phyloP scores from a whole-genome alignment of 176 grass and related monocot genomes.

The maize (Zea mays) region DNA sequence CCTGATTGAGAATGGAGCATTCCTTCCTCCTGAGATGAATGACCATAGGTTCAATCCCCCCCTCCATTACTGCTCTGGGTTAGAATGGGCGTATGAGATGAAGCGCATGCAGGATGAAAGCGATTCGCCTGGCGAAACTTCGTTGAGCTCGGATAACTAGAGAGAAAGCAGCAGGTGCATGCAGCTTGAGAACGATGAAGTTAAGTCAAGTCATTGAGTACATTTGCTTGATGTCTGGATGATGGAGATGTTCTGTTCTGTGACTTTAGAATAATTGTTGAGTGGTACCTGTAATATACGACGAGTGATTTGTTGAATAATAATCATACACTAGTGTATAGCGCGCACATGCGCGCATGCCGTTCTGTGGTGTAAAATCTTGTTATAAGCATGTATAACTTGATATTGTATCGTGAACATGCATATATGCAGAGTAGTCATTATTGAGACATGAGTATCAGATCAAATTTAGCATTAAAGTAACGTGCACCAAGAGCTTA shows the following conservation, averaged over 20 bases:
- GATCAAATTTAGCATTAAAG: too few relatives aligned
- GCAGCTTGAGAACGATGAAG: background rate
- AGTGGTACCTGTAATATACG: background rate
- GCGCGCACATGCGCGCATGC: too few relatives aligned
- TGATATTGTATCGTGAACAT: too few relatives aligned
- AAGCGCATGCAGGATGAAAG: constrained; percentile 66
- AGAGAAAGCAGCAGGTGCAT: background rate
- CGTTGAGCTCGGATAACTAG: constrained; percentile 56
- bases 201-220: background rate
- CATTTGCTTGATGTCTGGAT: background rate
- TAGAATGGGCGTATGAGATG: constrained; percentile 97
- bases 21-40: constrained; percentile 87
- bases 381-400: too few relatives aligned
- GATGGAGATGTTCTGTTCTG: background rate
- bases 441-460: too few relatives aligned
- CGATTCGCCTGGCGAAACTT: constrained; percentile 34
- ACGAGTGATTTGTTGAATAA: background rate
- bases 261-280: background rate
- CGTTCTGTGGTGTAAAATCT: too few relatives aligned
- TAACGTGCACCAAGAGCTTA: too few relatives aligned
- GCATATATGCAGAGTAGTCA: too few relatives aligned
- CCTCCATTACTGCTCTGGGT: constrained; percentile 90
- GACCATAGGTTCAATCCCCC: constrained; percentile 96
- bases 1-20: constrained; percentile 87
- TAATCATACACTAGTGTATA: too few relatives aligned